A percentile compares a stretch with the other conserved stretches of the same genome.
These are phyloP conservation scores for Exophiala sp. DNA, from an alignment of 2,329 filamentous ascomycete species.

Conservation along the genomic window DNA sequence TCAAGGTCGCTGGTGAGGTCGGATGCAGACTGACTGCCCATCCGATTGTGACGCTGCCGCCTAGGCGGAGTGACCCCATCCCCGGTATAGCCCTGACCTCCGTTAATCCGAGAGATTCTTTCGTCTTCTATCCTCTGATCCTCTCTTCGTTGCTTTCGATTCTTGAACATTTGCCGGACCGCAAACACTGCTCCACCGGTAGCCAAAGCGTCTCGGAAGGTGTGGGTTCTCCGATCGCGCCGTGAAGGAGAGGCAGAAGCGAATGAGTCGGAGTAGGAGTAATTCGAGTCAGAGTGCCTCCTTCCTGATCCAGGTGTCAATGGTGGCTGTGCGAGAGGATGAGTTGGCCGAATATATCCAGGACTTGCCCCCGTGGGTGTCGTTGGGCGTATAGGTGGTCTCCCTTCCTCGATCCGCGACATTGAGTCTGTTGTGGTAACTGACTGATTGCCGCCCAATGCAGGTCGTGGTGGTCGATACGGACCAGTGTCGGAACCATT, in stretches of 20 bases:
- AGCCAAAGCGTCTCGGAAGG: conserved; percentile 58
- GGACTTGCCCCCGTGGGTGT: conserved; percentile 35
- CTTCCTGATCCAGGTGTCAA: conserved; percentile 29
- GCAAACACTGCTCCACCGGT: conserved; percentile 65
- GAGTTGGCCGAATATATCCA: conserved; percentile 27
- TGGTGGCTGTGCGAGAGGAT: conserved; percentile 31
- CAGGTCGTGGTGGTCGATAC: conserved; percentile 51
- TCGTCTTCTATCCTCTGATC: conserved; percentile 54
- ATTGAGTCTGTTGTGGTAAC: conserved; percentile 45
- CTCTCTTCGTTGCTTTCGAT: conserved; percentile 55
- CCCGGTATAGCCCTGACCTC: conserved; percentile 64
- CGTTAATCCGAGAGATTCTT: conserved; percentile 50
- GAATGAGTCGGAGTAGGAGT: conserved; percentile 40
- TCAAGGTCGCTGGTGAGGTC: conserved; percentile 24
- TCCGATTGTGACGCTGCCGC: conserved; percentile 19
- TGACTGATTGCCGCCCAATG: conserved; percentile 46
- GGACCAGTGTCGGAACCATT: conserved; percentile 51
- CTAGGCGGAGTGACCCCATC: conserved; percentile 54
- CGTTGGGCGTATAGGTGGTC: conserved; percentile 46
- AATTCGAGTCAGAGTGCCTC: conserved; percentile 29
- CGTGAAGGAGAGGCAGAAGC: conserved; percentile 33
- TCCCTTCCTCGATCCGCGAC: conserved; percentile 51
- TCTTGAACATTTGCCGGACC: conserved; percentile 57
- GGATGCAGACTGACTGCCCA: conserved; percentile 27
- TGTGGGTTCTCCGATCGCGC: conserved; percentile 45